Evolutionary conservation across 2,329 filamentous ascomycete genomes (phyloP).

Genomic region (Colletotrichum australisinense): DNA sequence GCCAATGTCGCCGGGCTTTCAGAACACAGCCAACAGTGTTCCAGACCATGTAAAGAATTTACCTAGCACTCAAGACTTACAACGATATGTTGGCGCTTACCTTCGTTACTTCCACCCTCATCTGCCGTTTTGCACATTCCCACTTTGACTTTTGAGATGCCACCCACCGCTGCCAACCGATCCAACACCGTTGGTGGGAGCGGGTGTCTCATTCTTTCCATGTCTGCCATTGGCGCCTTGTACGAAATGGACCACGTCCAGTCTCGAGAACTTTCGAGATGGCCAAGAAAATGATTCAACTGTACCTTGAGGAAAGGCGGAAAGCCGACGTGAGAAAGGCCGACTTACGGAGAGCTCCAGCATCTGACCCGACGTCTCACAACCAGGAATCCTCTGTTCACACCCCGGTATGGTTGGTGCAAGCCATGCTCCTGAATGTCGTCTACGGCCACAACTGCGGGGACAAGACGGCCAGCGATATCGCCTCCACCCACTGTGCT

Average conservation of each 20-base stretch:
- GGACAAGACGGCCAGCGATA: conserved; percentile 90
- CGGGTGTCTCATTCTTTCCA: conserved; percentile 87
- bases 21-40: conserved; percentile 60
- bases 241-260: conserved; percentile 86
- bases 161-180: conserved; percentile 70
- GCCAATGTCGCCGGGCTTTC: conserved; percentile 64
- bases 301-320: conserved; percentile 90
- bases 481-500: conserved; percentile 91
- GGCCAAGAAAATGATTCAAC: conserved; percentile 93
- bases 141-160: conserved; percentile 89
- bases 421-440: conserved; percentile 96
- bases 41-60: conserved; percentile 68
- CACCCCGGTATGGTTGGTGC: conserved; percentile 93
- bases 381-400: conserved; percentile 72
- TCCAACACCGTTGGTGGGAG: conserved; percentile 77
- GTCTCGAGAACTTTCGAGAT: conserved; percentile 91
- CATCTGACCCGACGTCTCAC: conserved; percentile 59
- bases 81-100: conserved; percentile 91
- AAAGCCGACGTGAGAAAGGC: conserved; percentile 82
- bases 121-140: conserved; percentile 94
- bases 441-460: conserved; percentile 96
- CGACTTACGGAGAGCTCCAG: conserved; percentile 64
- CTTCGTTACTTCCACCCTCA: conserved; percentile 94
- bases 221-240: conserved; percentile 79
- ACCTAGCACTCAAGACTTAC: conserved; percentile 86